Evolutionary conservation across 164 flowering plant species (phyloP).

Genomic region (Annona cherimola): DNA sequence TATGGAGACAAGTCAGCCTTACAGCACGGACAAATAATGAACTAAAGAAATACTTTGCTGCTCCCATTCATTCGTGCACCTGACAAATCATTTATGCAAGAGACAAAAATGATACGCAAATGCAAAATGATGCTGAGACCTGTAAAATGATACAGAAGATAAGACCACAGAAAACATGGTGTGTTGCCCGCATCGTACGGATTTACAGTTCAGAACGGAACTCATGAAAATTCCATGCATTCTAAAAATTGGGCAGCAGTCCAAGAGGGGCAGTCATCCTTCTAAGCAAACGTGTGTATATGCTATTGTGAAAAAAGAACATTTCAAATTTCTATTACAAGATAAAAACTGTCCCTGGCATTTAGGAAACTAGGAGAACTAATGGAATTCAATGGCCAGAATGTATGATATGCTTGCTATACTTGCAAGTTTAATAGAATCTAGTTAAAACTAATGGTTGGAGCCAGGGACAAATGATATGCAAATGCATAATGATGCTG

Average conservation of each 20-base stretch:
- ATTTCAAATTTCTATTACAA: neutral
- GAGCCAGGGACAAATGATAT: neutral
- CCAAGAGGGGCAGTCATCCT: neutral
- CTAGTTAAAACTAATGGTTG: neutral
- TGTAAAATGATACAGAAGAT: neutral
- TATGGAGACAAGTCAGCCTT: neutral
- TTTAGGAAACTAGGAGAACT: neutral
- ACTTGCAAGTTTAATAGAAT: neutral
- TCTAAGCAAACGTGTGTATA: neutral
- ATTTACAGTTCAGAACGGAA: no score
- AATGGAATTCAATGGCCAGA: neutral
- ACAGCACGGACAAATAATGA: neutral
- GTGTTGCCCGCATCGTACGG: no score
- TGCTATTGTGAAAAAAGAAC: neutral
- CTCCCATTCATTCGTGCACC: neutral
- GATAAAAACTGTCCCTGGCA: neutral
- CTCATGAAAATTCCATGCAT: no score
- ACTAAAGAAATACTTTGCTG: neutral
- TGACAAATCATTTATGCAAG: neutral
- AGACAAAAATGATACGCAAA: neutral
- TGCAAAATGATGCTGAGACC: neutral
- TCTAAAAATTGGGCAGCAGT: no score
- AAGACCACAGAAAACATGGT: no score
- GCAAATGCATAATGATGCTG: neutral
- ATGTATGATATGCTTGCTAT: neutral